phyloP scores from a whole-genome alignment of 495 filamentous ascomycete genomes.

The Penicillium daleae region DNA sequence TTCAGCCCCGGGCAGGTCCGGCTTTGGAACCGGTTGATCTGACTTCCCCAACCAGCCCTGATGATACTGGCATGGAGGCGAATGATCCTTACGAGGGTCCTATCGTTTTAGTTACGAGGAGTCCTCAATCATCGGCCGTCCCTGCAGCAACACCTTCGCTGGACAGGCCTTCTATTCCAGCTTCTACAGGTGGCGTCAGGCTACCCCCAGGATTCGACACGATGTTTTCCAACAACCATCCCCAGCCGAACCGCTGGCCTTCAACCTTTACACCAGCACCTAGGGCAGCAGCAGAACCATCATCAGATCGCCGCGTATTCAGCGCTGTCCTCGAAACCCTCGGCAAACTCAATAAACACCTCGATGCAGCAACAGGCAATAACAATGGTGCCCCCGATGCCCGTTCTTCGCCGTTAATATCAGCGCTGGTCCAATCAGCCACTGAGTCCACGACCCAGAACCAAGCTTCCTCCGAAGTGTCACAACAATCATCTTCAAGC shows the following conservation, averaged over 20 bases:
- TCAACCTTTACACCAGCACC: background rate
- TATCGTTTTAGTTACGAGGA: background rate
- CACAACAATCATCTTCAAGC: background rate
- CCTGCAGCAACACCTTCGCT: background rate
- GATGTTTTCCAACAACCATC: conserved; percentile 35
- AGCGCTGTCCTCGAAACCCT: conserved; percentile 44
- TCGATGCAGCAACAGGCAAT: conserved; percentile 31
- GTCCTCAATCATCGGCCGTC: conserved; percentile 10
- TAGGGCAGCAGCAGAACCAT: conserved; percentile 6
- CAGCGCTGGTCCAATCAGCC: conserved; percentile 28
- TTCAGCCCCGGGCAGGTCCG: background rate
- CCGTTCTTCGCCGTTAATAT: conserved; percentile 28
- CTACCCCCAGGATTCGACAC: conserved; percentile 45
- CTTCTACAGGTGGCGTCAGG: conserved; percentile 24
- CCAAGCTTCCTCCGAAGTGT: background rate
- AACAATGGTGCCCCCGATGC: conserved; percentile 15
- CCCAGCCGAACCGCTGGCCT: background rate
- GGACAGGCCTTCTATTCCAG: conserved; percentile 4
- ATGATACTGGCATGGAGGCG: conserved; percentile 5
- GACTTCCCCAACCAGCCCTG: conserved; percentile 3
- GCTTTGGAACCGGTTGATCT: background rate
- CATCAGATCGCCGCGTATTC: conserved; percentile 30
- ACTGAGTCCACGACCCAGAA: conserved; percentile 17
- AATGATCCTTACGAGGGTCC: conserved; percentile 8
- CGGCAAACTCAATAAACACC: conserved; percentile 44